A percentile compares a stretch with the other conserved stretches of the same genome.
These are phyloP conservation scores for Pythium brassicae DNA, from an alignment of 352 stramenopile species.

Conservation along the genomic window DNA sequence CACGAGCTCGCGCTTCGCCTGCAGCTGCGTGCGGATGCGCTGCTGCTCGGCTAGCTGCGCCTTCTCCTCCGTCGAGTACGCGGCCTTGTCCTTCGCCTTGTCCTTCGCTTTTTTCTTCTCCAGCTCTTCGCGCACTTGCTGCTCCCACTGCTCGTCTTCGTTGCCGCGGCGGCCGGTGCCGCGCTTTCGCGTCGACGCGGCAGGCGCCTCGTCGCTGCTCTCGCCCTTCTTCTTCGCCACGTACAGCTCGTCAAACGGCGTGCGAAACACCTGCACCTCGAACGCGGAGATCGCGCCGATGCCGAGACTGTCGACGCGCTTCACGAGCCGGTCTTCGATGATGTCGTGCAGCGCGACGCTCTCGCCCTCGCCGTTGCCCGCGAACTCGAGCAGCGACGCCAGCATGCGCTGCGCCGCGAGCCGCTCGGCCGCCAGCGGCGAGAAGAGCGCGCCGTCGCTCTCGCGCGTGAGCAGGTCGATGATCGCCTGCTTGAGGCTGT, in stretches of 20 bases:
- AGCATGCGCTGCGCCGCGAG: constrained; percentile 65
- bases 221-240: constrained; percentile 50
- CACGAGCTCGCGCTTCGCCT: constrained; percentile 36
- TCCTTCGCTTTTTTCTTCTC: constrained; percentile 59
- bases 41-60: constrained; percentile 57
- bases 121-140: constrained; percentile 78
- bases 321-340: constrained; percentile 54
- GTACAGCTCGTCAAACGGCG: constrained; percentile 71
- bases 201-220: not conserved
- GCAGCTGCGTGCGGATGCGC: constrained; percentile 39
- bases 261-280: constrained; percentile 59
- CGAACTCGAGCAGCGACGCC: constrained; percentile 70
- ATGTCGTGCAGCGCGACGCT: constrained; percentile 66
- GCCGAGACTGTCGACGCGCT: constrained; percentile 40
- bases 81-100: constrained; percentile 32
- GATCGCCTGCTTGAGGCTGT: constrained; percentile 55
- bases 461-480: constrained; percentile 39
- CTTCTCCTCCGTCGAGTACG: constrained; percentile 54
- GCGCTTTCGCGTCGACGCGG: constrained; percentile 22
- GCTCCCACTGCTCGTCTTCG: constrained; percentile 83
- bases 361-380: constrained; percentile 76
- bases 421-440: constrained; percentile 36
- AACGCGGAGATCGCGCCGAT: constrained; percentile 51
- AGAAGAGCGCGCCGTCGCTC: constrained; percentile 51
- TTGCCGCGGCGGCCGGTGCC: constrained; percentile 41